Evolutionary conservation across 345 rosid genomes (phyloP).

Genomic region (Jatropha curcas): DNA sequence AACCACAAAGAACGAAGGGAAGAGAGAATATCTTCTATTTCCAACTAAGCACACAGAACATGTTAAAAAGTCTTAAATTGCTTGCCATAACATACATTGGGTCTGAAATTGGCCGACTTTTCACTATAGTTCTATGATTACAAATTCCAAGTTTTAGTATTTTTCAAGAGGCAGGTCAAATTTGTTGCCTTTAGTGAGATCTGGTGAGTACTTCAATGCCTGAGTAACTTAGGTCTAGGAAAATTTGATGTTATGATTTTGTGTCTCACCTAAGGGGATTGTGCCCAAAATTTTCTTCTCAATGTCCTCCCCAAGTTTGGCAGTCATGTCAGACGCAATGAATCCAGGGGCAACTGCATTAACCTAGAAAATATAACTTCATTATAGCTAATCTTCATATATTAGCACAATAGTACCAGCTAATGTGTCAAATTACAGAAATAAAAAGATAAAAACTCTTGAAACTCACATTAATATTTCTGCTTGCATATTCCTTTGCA

Average conservation of each 20-base stretch:
- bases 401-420: constrained; percentile 8
- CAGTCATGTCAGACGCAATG: constrained; percentile 66
- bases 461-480: constrained; percentile 75
- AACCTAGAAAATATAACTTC: constrained; percentile 46
- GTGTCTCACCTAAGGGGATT: constrained; percentile 75
- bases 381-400: constrained; percentile 12
- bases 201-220: too few relatives aligned
- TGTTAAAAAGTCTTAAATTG: too few relatives aligned
- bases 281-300: constrained; percentile 88
- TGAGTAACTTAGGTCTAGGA: background rate
- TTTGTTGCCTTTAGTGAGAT: too few relatives aligned
- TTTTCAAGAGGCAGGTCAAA: too few relatives aligned
- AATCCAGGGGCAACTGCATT: constrained; percentile 94
- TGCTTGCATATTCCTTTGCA: constrained; percentile 89
- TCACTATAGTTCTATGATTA: too few relatives aligned
- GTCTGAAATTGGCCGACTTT: too few relatives aligned
- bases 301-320: constrained; percentile 84
- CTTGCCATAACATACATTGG: too few relatives aligned
- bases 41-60: too few relatives aligned
- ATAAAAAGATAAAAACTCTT: constrained; percentile 9
- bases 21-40: too few relatives aligned
- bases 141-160: too few relatives aligned
- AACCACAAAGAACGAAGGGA: too few relatives aligned
- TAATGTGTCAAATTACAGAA: background rate
- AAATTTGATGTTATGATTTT: constrained; percentile 1